Percentiles rank a stretch among this genome's conserved stretches.
These are phyloP conservation scores for Corylus heterophylla DNA, from an alignment of 306 rosid species.

Conservation along the genomic window DNA sequence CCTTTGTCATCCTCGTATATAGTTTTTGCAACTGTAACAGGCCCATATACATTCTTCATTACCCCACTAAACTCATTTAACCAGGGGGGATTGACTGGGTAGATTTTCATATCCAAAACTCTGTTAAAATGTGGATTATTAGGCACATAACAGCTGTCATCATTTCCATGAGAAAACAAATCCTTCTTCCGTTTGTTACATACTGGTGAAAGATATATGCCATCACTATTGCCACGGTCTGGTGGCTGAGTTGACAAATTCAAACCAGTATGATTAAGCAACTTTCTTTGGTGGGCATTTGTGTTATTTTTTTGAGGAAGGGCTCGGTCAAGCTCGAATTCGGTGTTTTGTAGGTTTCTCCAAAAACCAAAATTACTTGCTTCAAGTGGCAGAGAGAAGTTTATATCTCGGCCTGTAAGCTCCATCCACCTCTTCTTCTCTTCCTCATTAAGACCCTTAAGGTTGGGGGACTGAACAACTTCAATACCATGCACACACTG, in stretches of 20 bases:
- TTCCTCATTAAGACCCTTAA: slow-evolving; percentile 65
- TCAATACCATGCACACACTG: slow-evolving; percentile 91
- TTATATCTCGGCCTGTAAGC: slow-evolving; percentile 82
- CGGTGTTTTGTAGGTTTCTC: slow-evolving; percentile 83
- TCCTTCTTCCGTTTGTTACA: slow-evolving; percentile 70
- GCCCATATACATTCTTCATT: slow-evolving; percentile 76
- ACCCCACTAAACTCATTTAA: slow-evolving; percentile 77
- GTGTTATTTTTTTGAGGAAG: slow-evolving; percentile 51
- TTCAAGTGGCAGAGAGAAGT: slow-evolving; percentile 71
- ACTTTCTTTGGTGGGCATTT: slow-evolving; percentile 63
- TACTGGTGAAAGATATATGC: slow-evolving; percentile 63
- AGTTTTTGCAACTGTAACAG: slow-evolving; percentile 89
- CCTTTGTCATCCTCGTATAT: slow-evolving; percentile 85
- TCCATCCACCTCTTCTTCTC: slow-evolving; percentile 81
- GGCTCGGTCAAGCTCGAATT: slow-evolving; percentile 83
- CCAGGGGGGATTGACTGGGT: slow-evolving; percentile 59
- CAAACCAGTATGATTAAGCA: slow-evolving; percentile 79
- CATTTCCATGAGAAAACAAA: slow-evolving; percentile 59
- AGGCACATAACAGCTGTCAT: slow-evolving; percentile 62
- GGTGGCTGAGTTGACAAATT: slow-evolving; percentile 63
- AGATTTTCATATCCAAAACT: slow-evolving; percentile 53
- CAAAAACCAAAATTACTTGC: slow-evolving; percentile 87
- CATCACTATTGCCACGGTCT: slow-evolving; percentile 58
- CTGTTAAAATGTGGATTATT: slow-evolving; percentile 71
- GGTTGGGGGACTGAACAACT: slow-evolving; percentile 66